These are phyloP conservation scores for Didymella lethalis DNA, from an alignment of 2,329 filamentous ascomycete genomes.

Conservation along the genomic window DNA sequence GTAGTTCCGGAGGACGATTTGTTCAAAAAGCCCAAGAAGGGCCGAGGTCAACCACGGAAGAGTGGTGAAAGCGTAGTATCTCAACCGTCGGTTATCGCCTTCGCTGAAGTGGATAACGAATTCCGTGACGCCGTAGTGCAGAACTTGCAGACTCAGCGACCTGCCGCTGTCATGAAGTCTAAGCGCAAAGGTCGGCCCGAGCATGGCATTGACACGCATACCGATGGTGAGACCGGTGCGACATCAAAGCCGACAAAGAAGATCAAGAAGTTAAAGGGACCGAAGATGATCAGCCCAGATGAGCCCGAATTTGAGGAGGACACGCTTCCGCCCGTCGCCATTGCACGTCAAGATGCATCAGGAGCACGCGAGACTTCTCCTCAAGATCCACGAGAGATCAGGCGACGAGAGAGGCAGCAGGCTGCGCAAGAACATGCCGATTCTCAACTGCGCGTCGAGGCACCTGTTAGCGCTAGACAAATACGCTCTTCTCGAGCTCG, in stretches of 20 bases:
- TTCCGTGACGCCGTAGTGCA: neutral
- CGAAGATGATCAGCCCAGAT: neutral
- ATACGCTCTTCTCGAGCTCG: neutral
- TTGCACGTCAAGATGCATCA: neutral
- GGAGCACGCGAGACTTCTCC: neutral
- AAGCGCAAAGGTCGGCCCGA: neutral
- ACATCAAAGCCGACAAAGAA: neutral
- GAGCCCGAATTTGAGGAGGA: neutral
- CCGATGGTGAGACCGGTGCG: neutral
- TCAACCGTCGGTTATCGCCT: neutral
- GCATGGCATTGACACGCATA: neutral
- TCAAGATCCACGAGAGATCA: neutral
- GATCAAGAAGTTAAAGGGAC: neutral
- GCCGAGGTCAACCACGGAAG: conserved; percentile 1
- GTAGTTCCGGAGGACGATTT: neutral
- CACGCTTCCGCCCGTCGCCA: neutral
- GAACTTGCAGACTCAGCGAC: neutral
- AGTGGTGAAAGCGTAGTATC: neutral
- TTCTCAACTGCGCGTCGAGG: neutral
- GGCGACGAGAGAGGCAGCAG: neutral
- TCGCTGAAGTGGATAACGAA: neutral
- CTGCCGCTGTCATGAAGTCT: neutral
- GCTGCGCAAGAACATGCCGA: neutral
- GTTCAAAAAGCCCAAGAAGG: neutral
- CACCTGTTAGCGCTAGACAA: neutral